phyloP scores from a whole-genome alignment of 1,139 yeast species.

The Blastobotrys malaysiensis region DNA sequence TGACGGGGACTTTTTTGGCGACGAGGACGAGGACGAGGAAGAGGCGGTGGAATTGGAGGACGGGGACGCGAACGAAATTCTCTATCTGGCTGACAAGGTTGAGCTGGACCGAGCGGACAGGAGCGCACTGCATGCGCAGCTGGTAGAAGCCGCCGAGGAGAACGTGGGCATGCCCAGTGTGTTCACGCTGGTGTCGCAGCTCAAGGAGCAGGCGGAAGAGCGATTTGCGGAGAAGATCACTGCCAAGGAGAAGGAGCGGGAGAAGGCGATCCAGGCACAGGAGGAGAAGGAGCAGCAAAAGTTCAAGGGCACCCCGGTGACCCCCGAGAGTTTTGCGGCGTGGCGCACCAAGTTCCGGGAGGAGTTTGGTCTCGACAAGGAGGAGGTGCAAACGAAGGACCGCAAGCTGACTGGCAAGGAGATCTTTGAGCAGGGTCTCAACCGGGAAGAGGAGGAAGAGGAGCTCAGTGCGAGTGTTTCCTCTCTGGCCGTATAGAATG shows the following conservation, averaged over 20 bases:
- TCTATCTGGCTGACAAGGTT: conserved; percentile 7
- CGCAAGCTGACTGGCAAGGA: conserved; percentile 73
- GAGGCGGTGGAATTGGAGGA: conserved; percentile 17
- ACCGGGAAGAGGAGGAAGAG: conserved; percentile 52
- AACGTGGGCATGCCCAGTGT: conserved; percentile 84
- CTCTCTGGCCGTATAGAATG: not conserved
- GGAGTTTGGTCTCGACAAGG: conserved; percentile 46
- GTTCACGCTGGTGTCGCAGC: conserved; percentile 66
- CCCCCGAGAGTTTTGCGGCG: conserved; percentile 56
- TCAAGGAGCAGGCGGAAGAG: conserved; percentile 76
- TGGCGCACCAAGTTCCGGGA: conserved; percentile 68
- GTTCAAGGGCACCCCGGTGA: conserved; percentile 71
- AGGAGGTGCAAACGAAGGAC: conserved; percentile 40
- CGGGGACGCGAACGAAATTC: not conserved
- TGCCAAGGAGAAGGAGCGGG: conserved; percentile 53
- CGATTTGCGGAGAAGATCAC: conserved; percentile 53
- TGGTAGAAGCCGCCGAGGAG: conserved; percentile 50
- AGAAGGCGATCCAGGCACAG: conserved; percentile 50
- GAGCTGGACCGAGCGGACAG: conserved; percentile 26
- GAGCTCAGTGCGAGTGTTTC: conserved; percentile 20
- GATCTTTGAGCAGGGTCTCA: conserved; percentile 85
- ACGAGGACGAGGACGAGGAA: conserved; percentile 40
- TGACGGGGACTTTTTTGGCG: conserved; percentile 37
- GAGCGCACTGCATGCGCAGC: conserved; percentile 45
- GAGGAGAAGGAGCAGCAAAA: conserved; percentile 72